A percentile compares a stretch with the other conserved stretches of the same genome.
Conservation (phyloP, 1,139 yeast species). For the Suhomyces yuchorum region DNA sequence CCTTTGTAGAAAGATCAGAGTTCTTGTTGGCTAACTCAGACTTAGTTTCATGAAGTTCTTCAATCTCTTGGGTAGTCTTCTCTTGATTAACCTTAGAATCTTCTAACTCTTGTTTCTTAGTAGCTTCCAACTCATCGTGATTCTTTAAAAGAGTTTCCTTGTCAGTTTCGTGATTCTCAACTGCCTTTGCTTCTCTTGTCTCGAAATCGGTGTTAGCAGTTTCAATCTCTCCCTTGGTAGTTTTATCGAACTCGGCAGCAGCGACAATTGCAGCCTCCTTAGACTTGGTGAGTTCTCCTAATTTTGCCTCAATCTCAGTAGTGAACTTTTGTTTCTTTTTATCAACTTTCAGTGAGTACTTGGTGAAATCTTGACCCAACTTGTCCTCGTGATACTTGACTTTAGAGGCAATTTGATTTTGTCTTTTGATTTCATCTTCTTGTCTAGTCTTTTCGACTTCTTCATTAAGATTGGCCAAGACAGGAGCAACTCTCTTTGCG, state of each 20-base stretch:
- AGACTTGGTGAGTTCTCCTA: slow-evolving; percentile 34
- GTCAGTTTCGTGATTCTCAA: slow-evolving; percentile 47
- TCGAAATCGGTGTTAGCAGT: slow-evolving; percentile 49
- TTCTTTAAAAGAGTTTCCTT: slow-evolving; percentile 47
- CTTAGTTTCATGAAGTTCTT: slow-evolving; percentile 46
- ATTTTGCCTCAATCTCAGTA: slow-evolving; percentile 40
- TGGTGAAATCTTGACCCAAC: slow-evolving; percentile 44
- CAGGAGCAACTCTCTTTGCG: slow-evolving; percentile 58
- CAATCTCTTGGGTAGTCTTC: slow-evolving; percentile 48
- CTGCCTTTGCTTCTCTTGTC: slow-evolving; percentile 50
- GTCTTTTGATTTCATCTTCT: slow-evolving; percentile 49
- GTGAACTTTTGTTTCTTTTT: slow-evolving; percentile 44
- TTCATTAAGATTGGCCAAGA: slow-evolving; percentile 51
- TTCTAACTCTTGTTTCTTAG: slow-evolving; percentile 53
- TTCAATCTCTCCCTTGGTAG: slow-evolving; percentile 45
- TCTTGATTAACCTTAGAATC: slow-evolving; percentile 51
- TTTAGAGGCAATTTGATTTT: slow-evolving; percentile 41
- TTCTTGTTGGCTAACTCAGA: slow-evolving; percentile 43
- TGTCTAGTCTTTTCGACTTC: slow-evolving; percentile 51
- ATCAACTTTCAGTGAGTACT: slow-evolving; percentile 42
- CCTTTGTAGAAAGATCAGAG: slow-evolving; percentile 43
- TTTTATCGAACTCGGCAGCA: slow-evolving; percentile 41
- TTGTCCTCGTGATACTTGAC: slow-evolving; percentile 47
- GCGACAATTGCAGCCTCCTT: slow-evolving; percentile 34
- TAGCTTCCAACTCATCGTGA: slow-evolving; percentile 50